Conservation (phyloP, 2,329 filamentous ascomycete species). For the Phialophora macrospora region DNA sequence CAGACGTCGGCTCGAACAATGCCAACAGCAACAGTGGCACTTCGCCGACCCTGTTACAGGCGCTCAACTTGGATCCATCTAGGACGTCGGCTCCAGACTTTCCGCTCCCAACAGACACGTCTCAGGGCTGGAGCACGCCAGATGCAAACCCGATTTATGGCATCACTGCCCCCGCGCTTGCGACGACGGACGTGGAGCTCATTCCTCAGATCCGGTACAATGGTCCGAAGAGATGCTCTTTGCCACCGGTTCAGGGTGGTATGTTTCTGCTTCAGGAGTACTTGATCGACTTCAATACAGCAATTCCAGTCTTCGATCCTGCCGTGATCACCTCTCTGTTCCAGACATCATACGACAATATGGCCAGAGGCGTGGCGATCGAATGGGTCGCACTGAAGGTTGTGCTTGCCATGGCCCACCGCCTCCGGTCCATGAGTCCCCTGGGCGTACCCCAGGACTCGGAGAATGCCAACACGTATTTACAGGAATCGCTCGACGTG, state of each 20-base stretch:
- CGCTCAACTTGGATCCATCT: background rate
- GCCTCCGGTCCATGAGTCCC: conserved; percentile 94
- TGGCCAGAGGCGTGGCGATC: conserved; percentile 89
- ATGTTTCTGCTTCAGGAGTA: conserved; percentile 87
- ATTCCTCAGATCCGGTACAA: conserved; percentile 16
- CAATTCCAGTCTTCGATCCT: conserved; percentile 95
- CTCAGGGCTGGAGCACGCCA: conserved; percentile 13
- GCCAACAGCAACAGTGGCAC: conserved; percentile 2
- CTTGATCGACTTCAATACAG: conserved; percentile 98
- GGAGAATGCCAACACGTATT: conserved; percentile 87
- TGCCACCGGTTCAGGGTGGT: conserved; percentile 85
- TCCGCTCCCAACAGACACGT: conserved; percentile 1
- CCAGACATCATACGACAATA: conserved; percentile 86
- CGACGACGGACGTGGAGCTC: conserved; percentile 19
- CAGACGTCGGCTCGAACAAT: background rate
- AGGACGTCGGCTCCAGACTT: background rate
- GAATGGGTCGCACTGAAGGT: conserved; percentile 98
- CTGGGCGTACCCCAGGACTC: conserved; percentile 87
- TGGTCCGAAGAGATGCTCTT: conserved; percentile 42
- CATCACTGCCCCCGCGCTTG: conserved; percentile 1
- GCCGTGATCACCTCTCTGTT: conserved; percentile 97
- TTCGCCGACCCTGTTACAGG: conserved; percentile 16
- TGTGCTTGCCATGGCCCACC: conserved; percentile 84
- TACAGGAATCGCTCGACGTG: conserved; percentile 96
- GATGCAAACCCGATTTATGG: conserved; percentile 1